A percentile compares a stretch with the other conserved stretches of the same genome.
Evolutionary conservation across 495 filamentous ascomycete species (phyloP).

Genomic region (Trypethelium eluteriae): DNA sequence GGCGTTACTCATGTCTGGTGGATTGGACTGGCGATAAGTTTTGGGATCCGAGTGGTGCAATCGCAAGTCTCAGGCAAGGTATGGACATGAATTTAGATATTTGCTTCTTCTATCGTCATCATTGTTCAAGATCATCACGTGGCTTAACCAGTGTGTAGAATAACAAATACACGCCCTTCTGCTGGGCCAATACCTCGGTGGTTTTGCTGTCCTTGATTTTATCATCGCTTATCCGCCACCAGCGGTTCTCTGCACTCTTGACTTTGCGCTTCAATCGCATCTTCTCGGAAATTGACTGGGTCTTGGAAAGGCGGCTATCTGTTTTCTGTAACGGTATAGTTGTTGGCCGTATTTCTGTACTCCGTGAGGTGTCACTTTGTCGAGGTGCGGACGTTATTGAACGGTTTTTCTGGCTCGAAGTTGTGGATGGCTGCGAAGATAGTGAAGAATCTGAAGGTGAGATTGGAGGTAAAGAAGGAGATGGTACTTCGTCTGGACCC

Average conservation of each 20-base stretch:
- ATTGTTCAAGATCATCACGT: background rate
- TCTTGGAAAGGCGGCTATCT: background rate
- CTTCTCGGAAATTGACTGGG: constrained; percentile 4
- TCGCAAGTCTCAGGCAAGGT: background rate
- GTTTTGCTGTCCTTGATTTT: constrained; percentile 93
- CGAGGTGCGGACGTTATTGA: constrained; percentile 37
- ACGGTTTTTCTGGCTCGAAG: constrained; percentile 12
- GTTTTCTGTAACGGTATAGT: background rate
- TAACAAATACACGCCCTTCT: constrained; percentile 88
- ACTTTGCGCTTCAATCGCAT: constrained; percentile 28
- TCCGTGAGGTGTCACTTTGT: constrained; percentile 20
- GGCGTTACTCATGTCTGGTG: background rate
- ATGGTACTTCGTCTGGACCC: constrained; percentile 16
- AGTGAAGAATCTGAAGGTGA: constrained; percentile 38
- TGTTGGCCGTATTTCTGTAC: background rate
- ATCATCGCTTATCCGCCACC: constrained; percentile 98
- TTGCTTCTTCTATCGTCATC: background rate
- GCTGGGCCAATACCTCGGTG: constrained; percentile 83
- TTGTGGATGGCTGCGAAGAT: constrained; percentile 12
- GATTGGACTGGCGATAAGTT: background rate
- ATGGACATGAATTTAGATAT: constrained; percentile 10
- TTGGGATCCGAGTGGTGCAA: background rate
- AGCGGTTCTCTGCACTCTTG: constrained; percentile 41
- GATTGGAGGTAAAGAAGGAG: constrained; percentile 37
- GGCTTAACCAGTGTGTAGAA: constrained; percentile 73